Conservation (phyloP, 768 basidiomycete species). For the Crucibulum laeve region DNA sequence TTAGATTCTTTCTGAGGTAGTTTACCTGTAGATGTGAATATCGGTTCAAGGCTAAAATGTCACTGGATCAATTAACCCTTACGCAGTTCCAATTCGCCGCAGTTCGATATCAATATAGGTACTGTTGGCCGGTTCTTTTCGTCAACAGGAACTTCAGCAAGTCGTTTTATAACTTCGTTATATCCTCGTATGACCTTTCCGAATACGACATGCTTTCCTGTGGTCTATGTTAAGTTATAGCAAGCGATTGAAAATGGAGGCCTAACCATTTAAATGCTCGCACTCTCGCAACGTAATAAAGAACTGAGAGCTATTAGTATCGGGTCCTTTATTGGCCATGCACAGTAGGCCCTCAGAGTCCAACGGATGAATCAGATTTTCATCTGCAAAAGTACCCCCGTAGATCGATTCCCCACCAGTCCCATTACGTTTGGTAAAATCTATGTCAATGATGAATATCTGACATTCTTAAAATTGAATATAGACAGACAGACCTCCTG, state of each 20-base stretch:
- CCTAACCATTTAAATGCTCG: slow-evolving; percentile 67
- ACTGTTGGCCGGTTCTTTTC: slow-evolving; percentile 68
- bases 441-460: slow-evolving; percentile 22
- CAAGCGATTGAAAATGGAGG: slow-evolving; percentile 13
- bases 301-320: slow-evolving; percentile 86
- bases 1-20: neutral
- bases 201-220: slow-evolving; percentile 52
- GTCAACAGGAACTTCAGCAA: slow-evolving; percentile 66
- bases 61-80: slow-evolving; percentile 17
- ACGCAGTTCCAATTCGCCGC: slow-evolving; percentile 80
- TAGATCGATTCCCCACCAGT: slow-evolving; percentile 83
- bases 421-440: slow-evolving; percentile 78
- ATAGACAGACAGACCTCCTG: slow-evolving; percentile 49
- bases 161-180: slow-evolving; percentile 51
- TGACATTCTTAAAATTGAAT: neutral
- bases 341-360: slow-evolving; percentile 75
- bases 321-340: slow-evolving; percentile 85
- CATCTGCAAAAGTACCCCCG: slow-evolving; percentile 71
- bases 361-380: slow-evolving; percentile 60
- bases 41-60: neutral
- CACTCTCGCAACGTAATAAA: slow-evolving; percentile 79
- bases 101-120: slow-evolving; percentile 68
- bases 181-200: slow-evolving; percentile 57
- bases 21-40: neutral
- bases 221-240: neutral